phyloP scores from a whole-genome alignment of 2,329 filamentous ascomycete genomes.

The Atkinsonella hypoxylon region DNA sequence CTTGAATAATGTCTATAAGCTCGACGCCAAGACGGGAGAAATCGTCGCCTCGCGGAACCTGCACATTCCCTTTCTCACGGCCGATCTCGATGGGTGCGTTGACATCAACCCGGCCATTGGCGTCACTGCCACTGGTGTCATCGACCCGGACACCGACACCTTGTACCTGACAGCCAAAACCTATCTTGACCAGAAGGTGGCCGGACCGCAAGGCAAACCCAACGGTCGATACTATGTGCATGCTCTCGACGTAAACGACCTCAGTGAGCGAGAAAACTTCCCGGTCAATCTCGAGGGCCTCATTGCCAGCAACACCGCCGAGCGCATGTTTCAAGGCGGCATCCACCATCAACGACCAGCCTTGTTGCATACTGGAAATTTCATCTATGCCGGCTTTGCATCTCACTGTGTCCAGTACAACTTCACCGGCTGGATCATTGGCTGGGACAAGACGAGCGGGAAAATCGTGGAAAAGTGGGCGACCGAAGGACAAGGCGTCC shows the following conservation, averaged over 20 bases:
- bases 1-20: constrained; percentile 45
- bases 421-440: constrained; percentile 40
- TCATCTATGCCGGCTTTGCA: constrained; percentile 40
- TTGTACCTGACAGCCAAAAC: constrained; percentile 33
- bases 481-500: constrained; percentile 28
- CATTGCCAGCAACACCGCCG: constrained; percentile 31
- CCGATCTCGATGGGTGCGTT: constrained; percentile 34
- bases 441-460: constrained; percentile 31
- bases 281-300: constrained; percentile 36
- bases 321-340: constrained; percentile 39
- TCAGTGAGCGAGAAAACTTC: constrained; percentile 27
- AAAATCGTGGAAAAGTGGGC: constrained; percentile 27
- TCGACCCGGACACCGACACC: constrained; percentile 31
- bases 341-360: constrained; percentile 39
- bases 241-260: constrained; percentile 26
- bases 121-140: constrained; percentile 33
- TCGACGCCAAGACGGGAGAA: constrained; percentile 40
- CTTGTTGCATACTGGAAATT: constrained; percentile 31
- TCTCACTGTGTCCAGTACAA: constrained; percentile 45
- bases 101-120: constrained; percentile 36
- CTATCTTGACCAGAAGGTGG: constrained; percentile 22
- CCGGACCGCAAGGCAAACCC: constrained; percentile 20
- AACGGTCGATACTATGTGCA: constrained; percentile 26
- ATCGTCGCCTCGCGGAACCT: constrained; percentile 37
- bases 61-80: constrained; percentile 35